Conservation (phyloP, 805 yeast genomes). For the Saturnispora sekii region DNA sequence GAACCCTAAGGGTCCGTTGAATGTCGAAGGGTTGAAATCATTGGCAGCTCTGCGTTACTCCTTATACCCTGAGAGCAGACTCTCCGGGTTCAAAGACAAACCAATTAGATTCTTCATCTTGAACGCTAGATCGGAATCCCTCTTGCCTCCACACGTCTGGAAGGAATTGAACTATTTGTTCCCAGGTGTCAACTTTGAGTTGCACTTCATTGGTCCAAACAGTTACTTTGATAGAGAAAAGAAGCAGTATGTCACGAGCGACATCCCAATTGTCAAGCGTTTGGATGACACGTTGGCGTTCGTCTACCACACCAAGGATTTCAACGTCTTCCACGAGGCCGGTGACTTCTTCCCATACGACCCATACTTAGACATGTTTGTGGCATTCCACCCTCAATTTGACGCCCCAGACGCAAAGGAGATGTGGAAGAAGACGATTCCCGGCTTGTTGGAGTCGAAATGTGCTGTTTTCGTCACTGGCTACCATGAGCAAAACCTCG, state of each 20-base stretch:
- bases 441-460: slow-evolving; percentile 84
- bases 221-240: slow-evolving; percentile 65
- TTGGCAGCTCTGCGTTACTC: slow-evolving; percentile 89
- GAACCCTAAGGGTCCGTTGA: slow-evolving; percentile 77
- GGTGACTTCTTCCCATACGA: slow-evolving; percentile 97
- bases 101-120: slow-evolving; percentile 83
- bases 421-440: slow-evolving; percentile 77
- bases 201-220: slow-evolving; percentile 94
- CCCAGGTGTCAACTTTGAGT: slow-evolving; percentile 73
- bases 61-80: slow-evolving; percentile 60
- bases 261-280: slow-evolving; percentile 62
- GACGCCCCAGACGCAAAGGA: slow-evolving; percentile 71
- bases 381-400: slow-evolving; percentile 92
- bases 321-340: slow-evolving; percentile 82
- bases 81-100: slow-evolving; percentile 63
- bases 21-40: slow-evolving; percentile 88
- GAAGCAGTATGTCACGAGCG: slow-evolving; percentile 46
- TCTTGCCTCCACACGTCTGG: slow-evolving; percentile 93
- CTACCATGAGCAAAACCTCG: slow-evolving; percentile 64
- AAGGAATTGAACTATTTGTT: slow-evolving; percentile 79
- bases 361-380: slow-evolving; percentile 88
- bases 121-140: slow-evolving; percentile 90
- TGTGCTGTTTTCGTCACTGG: slow-evolving; percentile 90
- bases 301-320: slow-evolving; percentile 81
- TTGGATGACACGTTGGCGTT: slow-evolving; percentile 66